Evolutionary conservation across 1,284 basidiomycete genomes (phyloP), one percentile per base, ranked within the genome.

Genomic region (Melampsora abietis-canadensis): DNA sequence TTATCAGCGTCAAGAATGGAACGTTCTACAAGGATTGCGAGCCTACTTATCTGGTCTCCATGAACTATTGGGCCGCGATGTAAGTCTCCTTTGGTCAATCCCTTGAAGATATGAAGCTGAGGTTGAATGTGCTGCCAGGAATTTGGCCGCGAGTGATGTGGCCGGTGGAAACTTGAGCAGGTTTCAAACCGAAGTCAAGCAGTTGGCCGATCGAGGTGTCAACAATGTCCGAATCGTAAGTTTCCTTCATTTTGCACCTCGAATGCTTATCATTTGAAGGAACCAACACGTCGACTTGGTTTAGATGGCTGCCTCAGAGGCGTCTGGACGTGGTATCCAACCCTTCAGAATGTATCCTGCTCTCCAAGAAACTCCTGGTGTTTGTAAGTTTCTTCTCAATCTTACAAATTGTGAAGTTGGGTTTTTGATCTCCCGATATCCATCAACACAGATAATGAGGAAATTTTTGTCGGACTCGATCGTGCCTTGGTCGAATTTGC

Each of bases 191-290:
- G 78, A 79, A 67, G 73, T 79, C 19, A 74, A 78, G 59, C 77
- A 78, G 66, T 73, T 79, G 63, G 66, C 72, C 0, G 76, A 73
- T 1, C 75, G 66, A 15, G 78, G 78, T 27, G 75, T 79, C 63
- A 79, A 79, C 57, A 77, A 78, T 54, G 75, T 79, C 14, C 76
- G 78, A 62, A 78, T 79, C 77, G 78, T 79, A 78, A 75, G 78
- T 12, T 27, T 34, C 19, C 67, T 64, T 2, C 76, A 27, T 78
- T 44, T 76, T 76, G 10, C 60, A 57, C 0, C 64, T 68, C 5
- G 48, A 68, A 3, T 59, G 24, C 21, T 64, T 75, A 47, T 75
- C 76, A 12, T 76, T 77, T 66, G 51, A 77, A 17, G 73, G 44
- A 78, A 44, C 40, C 40, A 12, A 44, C 14, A 44, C 12, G 40